Evolutionary conservation across 2,329 filamentous ascomycete species (phyloP).

Genomic region (Fusarium compactum): DNA sequence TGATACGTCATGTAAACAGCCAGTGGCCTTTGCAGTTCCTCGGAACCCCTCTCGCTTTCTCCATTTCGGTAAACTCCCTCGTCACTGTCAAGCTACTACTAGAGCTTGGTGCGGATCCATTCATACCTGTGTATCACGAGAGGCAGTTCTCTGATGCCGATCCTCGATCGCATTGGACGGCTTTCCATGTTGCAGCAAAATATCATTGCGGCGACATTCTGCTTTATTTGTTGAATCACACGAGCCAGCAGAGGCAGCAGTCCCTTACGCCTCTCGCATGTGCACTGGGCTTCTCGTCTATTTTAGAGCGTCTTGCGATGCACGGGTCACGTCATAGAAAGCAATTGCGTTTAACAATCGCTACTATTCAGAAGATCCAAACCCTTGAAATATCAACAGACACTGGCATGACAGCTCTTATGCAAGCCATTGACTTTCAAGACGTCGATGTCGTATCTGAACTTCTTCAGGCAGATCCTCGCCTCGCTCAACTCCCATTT

Average conservation of each 20-base stretch:
- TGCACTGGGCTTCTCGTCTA: neutral
- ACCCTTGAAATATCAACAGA: neutral
- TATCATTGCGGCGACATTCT: neutral
- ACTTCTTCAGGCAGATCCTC: neutral
- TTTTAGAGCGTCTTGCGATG: neutral
- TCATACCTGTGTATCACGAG: neutral
- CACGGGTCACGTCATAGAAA: neutral
- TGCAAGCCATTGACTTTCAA: neutral
- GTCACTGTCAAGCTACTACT: neutral
- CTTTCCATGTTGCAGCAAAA: neutral
- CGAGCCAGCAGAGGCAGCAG: too few relatives aligned
- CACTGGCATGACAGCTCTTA: neutral
- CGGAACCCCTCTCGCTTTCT: rapidly evolving
- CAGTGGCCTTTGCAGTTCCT: neutral
- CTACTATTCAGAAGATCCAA: neutral
- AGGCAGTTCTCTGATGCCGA: neutral
- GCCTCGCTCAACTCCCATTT: neutral
- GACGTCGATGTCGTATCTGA: neutral
- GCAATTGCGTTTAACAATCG: neutral
- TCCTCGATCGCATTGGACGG: neutral
- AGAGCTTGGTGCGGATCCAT: neutral
- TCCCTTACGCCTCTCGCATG: neutral
- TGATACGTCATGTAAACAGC: neutral
- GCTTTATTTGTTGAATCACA: too few relatives aligned
- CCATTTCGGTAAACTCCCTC: neutral